These are phyloP conservation scores for Wickerhamomyces chambardii DNA, from an alignment of 805 yeast genomes.

Conservation along the genomic window DNA sequence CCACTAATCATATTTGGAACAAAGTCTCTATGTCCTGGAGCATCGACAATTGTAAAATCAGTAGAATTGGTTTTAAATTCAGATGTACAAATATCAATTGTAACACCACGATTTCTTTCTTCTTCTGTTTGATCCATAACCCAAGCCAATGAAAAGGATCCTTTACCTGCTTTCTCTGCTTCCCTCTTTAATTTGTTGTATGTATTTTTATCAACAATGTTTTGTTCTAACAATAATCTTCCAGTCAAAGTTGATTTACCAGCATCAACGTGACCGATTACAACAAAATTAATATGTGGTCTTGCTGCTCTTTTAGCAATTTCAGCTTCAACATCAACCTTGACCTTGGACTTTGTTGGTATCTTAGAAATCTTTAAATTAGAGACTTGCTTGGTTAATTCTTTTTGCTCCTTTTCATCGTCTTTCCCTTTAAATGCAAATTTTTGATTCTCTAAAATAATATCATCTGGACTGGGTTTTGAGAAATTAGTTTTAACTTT, in stretches of 20 bases:
- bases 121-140: slow-evolving; percentile 93
- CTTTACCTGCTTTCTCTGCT: slow-evolving; percentile 96
- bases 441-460: slow-evolving; percentile 49
- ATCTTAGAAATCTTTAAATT: slow-evolving; percentile 12
- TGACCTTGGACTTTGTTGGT: slow-evolving; percentile 11
- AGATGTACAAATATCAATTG: slow-evolving; percentile 90
- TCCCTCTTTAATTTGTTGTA: slow-evolving; percentile 96
- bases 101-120: slow-evolving; percentile 96
- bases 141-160: slow-evolving; percentile 98
- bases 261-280: slow-evolving; percentile 99
- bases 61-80: slow-evolving; percentile 88
- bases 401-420: slow-evolving; percentile 21
- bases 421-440: slow-evolving; percentile 27
- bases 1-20: slow-evolving; percentile 95
- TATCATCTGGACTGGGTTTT: slow-evolving; percentile 81
- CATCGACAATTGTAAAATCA: slow-evolving; percentile 87
- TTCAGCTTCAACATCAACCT: slow-evolving; percentile 18
- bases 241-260: slow-evolving; percentile 98
- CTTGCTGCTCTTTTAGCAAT: slow-evolving; percentile 69
- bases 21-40: slow-evolving; percentile 96
- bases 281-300: slow-evolving; percentile 97
- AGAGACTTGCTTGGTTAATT: slow-evolving; percentile 9
- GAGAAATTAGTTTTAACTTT: slow-evolving; percentile 41
- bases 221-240: slow-evolving; percentile 94
- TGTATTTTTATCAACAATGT: slow-evolving; percentile 95